phyloP scores from a whole-genome alignment of 208 protist species.

The Crithidia bombi region DNA sequence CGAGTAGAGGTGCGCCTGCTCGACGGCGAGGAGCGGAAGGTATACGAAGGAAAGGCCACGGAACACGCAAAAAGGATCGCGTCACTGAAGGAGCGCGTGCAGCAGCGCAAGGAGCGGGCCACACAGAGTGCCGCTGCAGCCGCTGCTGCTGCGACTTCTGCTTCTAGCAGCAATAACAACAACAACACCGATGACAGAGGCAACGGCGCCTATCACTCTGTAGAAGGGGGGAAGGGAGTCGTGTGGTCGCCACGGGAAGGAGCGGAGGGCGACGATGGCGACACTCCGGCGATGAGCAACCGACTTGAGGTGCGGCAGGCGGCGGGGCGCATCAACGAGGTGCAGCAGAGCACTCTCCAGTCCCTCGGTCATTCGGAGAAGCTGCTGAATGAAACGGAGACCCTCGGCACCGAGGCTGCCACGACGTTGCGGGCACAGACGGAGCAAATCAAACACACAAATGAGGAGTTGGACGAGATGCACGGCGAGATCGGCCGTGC shows the following conservation, averaged over 20 bases:
- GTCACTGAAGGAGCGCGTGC: slow-evolving; percentile 27
- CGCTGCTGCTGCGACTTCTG: neutral
- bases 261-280: slow-evolving; percentile 15
- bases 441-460: slow-evolving; percentile 76
- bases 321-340: slow-evolving; percentile 46
- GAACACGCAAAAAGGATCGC: slow-evolving; percentile 35
- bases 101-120: slow-evolving; percentile 28
- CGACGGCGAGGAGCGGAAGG: slow-evolving; percentile 36
- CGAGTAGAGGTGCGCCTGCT: slow-evolving; percentile 66
- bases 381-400: slow-evolving; percentile 75
- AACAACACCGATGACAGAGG: too few species aligned
- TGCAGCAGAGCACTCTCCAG: slow-evolving; percentile 63
- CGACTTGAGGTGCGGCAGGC: slow-evolving; percentile 39
- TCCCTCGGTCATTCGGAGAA: slow-evolving; percentile 67
- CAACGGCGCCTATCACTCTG: neutral
- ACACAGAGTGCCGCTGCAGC: slow-evolving; percentile 8
- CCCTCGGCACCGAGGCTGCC: slow-evolving; percentile 57
- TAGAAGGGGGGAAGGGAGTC: slow-evolving; percentile 12
- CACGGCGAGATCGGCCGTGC: slow-evolving; percentile 44
- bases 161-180: neutral
- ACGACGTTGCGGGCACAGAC: slow-evolving; percentile 69
- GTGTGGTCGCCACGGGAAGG: slow-evolving; percentile 28
- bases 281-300: slow-evolving; percentile 36
- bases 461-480: slow-evolving; percentile 63
- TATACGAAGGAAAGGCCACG: slow-evolving; percentile 30